phyloP scores from a whole-genome alignment of 352 stramenopile species.

The Phytopythium litorale region DNA sequence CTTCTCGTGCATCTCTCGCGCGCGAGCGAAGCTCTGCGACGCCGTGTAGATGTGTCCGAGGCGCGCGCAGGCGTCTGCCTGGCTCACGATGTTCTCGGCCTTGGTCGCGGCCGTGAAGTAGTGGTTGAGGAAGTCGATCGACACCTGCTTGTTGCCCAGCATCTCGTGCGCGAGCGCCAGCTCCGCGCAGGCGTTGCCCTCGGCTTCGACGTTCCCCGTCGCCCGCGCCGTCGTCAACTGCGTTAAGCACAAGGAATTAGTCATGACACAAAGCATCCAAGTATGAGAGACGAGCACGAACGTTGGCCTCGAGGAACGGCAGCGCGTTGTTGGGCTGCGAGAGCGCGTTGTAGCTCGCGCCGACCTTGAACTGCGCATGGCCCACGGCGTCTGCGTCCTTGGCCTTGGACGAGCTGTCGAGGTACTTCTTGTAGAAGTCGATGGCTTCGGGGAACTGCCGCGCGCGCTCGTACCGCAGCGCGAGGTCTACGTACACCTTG shows the following conservation, averaged over 20 bases:
- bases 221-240: slow-evolving; percentile 57
- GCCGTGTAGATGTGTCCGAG: slow-evolving; percentile 85
- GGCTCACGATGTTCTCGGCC: slow-evolving; percentile 80
- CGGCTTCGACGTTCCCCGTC: slow-evolving; percentile 53
- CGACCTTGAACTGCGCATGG: slow-evolving; percentile 74
- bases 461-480: slow-evolving; percentile 35
- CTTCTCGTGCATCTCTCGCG: slow-evolving; percentile 87
- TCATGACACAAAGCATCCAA: too few species aligned
- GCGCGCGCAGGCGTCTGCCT: slow-evolving; percentile 81
- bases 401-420: slow-evolving; percentile 67
- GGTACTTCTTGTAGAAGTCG: slow-evolving; percentile 67
- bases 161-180: slow-evolving; percentile 87
- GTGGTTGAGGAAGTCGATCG: slow-evolving; percentile 87
- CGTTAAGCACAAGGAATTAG: neutral
- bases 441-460: slow-evolving; percentile 45
- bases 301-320: slow-evolving; percentile 81
- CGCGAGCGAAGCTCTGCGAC: slow-evolving; percentile 72
- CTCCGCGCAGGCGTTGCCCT: slow-evolving; percentile 83
- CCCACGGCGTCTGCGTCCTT: slow-evolving; percentile 51
- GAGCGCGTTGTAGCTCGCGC: slow-evolving; percentile 69
- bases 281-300: slow-evolving; percentile 11
- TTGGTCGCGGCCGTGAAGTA: slow-evolving; percentile 77
- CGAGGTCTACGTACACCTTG: slow-evolving; percentile 74
- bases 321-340: slow-evolving; percentile 60
- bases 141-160: slow-evolving; percentile 70